Evolutionary conservation across 2,329 filamentous ascomycete species (phyloP), one percentile per base, ranked within the genome.

Genomic region (Aspergillus transmontanensis): DNA sequence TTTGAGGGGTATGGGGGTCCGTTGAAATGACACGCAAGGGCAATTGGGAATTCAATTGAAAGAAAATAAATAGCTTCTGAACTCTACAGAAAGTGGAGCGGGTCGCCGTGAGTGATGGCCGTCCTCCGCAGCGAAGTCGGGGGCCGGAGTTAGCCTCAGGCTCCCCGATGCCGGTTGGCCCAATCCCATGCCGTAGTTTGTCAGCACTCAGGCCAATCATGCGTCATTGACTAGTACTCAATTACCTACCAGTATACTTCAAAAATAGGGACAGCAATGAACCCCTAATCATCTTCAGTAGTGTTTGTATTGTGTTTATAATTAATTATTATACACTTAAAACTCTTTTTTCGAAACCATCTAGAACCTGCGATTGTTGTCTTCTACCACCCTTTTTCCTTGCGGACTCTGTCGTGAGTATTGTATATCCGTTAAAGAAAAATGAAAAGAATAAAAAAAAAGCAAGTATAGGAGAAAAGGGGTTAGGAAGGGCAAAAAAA

Each of bases 41-140:
- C 28, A 21, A 21, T 14, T n/a, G 28, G 23, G 48, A 26, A 56
- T 19, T 56, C 39, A 64, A 54, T 48, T 58, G 41, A 41, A 26
- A 46, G 50, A 61, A 36, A 50, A 26, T 39, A 34, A 41, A 43
- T n/a, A 41, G 16, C 51, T 39, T 39, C 32, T 36, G 32, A 26
- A 39, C n/a, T 55, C 21, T 30, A 55, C 45, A 50, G 57, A 63
- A 58, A 58, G 50, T 62, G 48, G 60, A 59, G 39, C 61, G 60
- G 64, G 60, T 32, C 14, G 41, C 54, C 46, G 32, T 26, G 34
- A 53, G 30, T 26, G 30, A 30, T 51, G 60, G 53, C 57, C 34
- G 56, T 56, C 51, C 65, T 62, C 65, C 58, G 61, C 66, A 66
- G 64, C 68, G 66, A 68, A 67, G 59, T 68, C 68, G 67, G 66